Conservation (phyloP, 345 rosid species). For the Pelargonium nanum region DNA sequence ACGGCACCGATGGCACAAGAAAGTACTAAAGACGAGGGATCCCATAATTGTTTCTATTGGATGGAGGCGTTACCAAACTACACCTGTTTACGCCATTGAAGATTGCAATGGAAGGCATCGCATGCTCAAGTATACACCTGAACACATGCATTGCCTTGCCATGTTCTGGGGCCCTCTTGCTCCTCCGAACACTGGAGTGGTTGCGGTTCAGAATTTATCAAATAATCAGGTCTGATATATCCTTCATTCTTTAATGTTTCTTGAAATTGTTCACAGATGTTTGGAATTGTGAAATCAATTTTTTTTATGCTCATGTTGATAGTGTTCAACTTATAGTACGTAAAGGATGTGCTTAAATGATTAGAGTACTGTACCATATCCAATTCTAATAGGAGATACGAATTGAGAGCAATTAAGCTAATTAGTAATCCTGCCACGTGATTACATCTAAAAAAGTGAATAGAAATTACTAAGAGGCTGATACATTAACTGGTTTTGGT, state of each 20-base stretch:
- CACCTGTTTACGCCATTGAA: slow-evolving; percentile 76
- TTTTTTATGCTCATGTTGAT: too few species aligned
- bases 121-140: slow-evolving; percentile 94
- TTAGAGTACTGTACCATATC: too few species aligned
- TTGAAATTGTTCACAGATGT: slow-evolving; percentile 6
- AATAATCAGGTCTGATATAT: slow-evolving; percentile 60
- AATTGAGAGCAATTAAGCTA: too few species aligned
- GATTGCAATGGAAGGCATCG: slow-evolving; percentile 81
- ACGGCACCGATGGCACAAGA: slow-evolving; percentile 86
- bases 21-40: slow-evolving; percentile 78
- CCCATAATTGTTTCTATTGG: slow-evolving; percentile 87
- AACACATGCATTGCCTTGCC: slow-evolving; percentile 93
- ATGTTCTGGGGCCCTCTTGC: slow-evolving; percentile 98
- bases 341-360: too few species aligned
- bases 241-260: slow-evolving; percentile 6
- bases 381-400: too few species aligned
- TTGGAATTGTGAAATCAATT: too few species aligned
- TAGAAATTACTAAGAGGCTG: too few species aligned
- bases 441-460: too few species aligned
- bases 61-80: slow-evolving; percentile 91
- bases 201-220: slow-evolving; percentile 75
- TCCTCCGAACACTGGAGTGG: slow-evolving; percentile 79
- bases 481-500: too few species aligned
- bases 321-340: too few species aligned
- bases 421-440: too few species aligned